A percentile compares a stretch with the other conserved stretches of the same genome.
These are phyloP conservation scores for Penicillium italicum DNA, from an alignment of 2,329 filamentous ascomycete genomes.

Conservation along the genomic window DNA sequence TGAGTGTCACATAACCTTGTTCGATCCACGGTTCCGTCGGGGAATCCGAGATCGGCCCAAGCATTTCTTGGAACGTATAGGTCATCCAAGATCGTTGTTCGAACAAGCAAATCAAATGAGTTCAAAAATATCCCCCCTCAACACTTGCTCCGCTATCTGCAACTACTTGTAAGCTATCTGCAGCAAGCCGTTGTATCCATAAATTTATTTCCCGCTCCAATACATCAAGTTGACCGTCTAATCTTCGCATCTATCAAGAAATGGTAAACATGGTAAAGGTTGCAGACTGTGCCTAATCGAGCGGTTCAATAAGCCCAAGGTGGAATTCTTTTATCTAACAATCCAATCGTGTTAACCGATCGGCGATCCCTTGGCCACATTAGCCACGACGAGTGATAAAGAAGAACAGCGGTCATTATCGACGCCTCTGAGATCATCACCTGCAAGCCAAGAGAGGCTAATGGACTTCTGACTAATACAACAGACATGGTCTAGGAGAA, in stretches of 20 bases:
- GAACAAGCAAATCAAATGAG: neutral
- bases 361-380: constrained; percentile 9
- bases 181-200: neutral
- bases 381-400: constrained; percentile 4
- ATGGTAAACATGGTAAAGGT: neutral
- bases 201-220: neutral
- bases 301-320: neutral
- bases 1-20: constrained; percentile 3
- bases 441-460: constrained; percentile 9
- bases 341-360: constrained; percentile 7
- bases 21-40: neutral
- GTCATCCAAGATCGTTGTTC: neutral
- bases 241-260: neutral
- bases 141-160: neutral
- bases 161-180: neutral
- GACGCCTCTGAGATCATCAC: constrained; percentile 14
- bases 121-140: neutral
- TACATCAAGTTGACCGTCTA: neutral
- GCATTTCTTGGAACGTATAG: neutral
- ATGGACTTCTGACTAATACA: constrained; percentile 1
- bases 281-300: constrained; percentile 5
- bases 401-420: neutral
- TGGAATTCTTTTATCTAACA: no score
- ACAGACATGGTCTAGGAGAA: neutral
- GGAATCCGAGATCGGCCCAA: constrained; percentile 4